phyloP scores from a whole-genome alignment of 179 eudicot species.

The Sideroxylon spinosum region DNA sequence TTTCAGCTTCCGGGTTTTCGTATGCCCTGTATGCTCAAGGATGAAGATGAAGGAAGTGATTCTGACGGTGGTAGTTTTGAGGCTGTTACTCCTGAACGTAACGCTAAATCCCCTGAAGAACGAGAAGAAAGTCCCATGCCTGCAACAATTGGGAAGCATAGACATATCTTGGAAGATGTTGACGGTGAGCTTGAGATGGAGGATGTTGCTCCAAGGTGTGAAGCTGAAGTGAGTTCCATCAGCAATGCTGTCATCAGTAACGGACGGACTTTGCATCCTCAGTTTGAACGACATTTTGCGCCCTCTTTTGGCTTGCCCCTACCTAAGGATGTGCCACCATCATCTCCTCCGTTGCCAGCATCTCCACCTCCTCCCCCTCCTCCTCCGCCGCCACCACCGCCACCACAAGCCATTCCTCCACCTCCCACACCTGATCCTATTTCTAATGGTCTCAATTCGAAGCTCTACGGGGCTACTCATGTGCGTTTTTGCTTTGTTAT shows the following conservation, averaged over 20 bases:
- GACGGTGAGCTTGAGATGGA: slow-evolving; percentile 99
- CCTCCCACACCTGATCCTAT: slow-evolving; percentile 23
- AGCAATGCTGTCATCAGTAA: slow-evolving; percentile 21
- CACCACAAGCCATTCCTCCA: slow-evolving; percentile 35
- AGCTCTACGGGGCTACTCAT: slow-evolving; percentile 44
- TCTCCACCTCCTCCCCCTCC: slow-evolving; percentile 58
- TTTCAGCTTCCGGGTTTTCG: slow-evolving; percentile 87
- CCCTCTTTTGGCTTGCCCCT: slow-evolving; percentile 41
- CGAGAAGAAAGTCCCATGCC: slow-evolving; percentile 27
- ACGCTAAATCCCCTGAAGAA: slow-evolving; percentile 37
- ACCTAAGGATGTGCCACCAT: slow-evolving; percentile 48
- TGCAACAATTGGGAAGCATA: slow-evolving; percentile 48
- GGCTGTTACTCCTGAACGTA: slow-evolving; percentile 94
- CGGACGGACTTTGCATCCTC: slow-evolving; percentile 33
- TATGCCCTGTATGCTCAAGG: slow-evolving; percentile 83
- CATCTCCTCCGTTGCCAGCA: slow-evolving; percentile 59
- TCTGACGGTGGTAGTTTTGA: slow-evolving; percentile 88
- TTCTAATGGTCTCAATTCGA: slow-evolving; percentile 39
- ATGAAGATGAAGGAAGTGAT: slow-evolving; percentile 75
- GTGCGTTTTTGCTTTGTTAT: slow-evolving; percentile 26
- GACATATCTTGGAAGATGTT: slow-evolving; percentile 89
- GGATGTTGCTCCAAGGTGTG: slow-evolving; percentile 81
- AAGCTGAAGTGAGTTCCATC: slow-evolving; percentile 33
- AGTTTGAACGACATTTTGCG: slow-evolving; percentile 32
- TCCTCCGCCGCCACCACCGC: slow-evolving; percentile 37